Base-by-base conservation (phyloP, 176 grass and related monocot species). In the Musa itinerans region DNA sequence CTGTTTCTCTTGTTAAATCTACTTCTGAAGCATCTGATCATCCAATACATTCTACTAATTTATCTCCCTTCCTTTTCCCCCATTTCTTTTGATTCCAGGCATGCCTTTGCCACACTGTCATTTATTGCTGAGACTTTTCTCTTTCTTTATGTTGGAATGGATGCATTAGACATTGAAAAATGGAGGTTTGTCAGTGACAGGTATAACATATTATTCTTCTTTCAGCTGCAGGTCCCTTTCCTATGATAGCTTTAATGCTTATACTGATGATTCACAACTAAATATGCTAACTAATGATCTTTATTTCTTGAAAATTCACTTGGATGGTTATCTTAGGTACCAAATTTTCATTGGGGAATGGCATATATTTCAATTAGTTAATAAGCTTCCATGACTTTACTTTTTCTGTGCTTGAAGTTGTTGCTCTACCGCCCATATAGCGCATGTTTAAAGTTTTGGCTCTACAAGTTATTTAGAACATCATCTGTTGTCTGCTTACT, bases 121-220 rank as follows among this genome's bases (percentile, higher is more conserved):
- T 93, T 98, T 61, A 98, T 98, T 77, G 84, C 94, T 73, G 90
- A 98, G 79, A 89, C 83, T 76, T 98, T 93, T 83, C 75, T 98
- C 20, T 98, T 98, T 77, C 94, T 98, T 55, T 98, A 98, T 84
- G 94, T 98, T 65, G 88, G 94, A 82, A 98, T 98, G 94, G 94
- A 98, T 86, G 94, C 94, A 56, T 80, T 98, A 77, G 94, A 98
- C 82, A 91, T 98, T 87, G 94, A 98, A 76, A 98, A 93, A 87
- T 98, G 94, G 94, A 87, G 24, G 75, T 89, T 93, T 81, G 94
- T 88, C 53, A 91, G 94, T 85, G 82, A 72, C 81, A 98, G 84
- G 90, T 98, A 87, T 2, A 43, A n/a, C 12, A 20, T 64, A 59
- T 64, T 16, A 12, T 68, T 16, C 34, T 27, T 14, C 25, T 43